Percentiles rank a stretch among this genome's conserved stretches.
These are phyloP conservation scores for Aspergillus kassunensis DNA, from an alignment of 495 filamentous ascomycete species.

Conservation along the genomic window DNA sequence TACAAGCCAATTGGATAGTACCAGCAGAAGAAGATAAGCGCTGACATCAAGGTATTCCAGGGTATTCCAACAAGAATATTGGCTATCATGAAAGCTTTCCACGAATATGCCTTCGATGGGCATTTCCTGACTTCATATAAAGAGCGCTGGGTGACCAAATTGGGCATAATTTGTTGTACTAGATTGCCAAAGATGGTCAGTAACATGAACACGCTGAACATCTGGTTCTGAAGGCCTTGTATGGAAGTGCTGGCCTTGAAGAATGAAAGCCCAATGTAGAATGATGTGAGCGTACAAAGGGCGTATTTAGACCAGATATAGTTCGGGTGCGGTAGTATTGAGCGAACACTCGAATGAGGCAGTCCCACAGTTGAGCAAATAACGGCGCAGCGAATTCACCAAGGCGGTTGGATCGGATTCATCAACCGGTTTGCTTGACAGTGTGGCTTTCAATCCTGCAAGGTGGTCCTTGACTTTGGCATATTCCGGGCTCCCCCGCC, in stretches of 20 bases:
- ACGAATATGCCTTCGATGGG: slow-evolving; percentile 69
- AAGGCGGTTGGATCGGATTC: slow-evolving; percentile 63
- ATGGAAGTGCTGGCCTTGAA: slow-evolving; percentile 66
- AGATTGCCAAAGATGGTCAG: slow-evolving; percentile 80
- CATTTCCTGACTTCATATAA: slow-evolving; percentile 72
- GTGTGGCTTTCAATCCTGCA: slow-evolving; percentile 56
- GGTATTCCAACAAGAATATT: slow-evolving; percentile 73
- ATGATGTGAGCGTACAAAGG: slow-evolving; percentile 46
- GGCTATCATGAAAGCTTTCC: slow-evolving; percentile 66
- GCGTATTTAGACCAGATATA: slow-evolving; percentile 60
- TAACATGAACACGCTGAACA: slow-evolving; percentile 87
- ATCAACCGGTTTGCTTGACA: slow-evolving; percentile 62
- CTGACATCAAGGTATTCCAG: slow-evolving; percentile 61
- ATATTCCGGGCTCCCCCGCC: slow-evolving; percentile 73
- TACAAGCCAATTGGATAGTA: slow-evolving; percentile 68
- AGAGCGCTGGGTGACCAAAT: slow-evolving; percentile 62
- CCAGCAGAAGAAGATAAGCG: slow-evolving; percentile 61
- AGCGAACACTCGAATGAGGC: slow-evolving; percentile 49
- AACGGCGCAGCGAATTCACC: slow-evolving; percentile 55
- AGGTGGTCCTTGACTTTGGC: slow-evolving; percentile 64
- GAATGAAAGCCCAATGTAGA: slow-evolving; percentile 94
- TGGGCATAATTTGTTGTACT: slow-evolving; percentile 73
- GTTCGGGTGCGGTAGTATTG: slow-evolving; percentile 59
- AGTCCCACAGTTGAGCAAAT: slow-evolving; percentile 46
- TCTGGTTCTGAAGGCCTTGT: slow-evolving; percentile 86